Percentiles rank a stretch among this genome's conserved stretches.
Conservation (phyloP, 78 protist species). For the Dictyostelium brefeldianum region DNA sequence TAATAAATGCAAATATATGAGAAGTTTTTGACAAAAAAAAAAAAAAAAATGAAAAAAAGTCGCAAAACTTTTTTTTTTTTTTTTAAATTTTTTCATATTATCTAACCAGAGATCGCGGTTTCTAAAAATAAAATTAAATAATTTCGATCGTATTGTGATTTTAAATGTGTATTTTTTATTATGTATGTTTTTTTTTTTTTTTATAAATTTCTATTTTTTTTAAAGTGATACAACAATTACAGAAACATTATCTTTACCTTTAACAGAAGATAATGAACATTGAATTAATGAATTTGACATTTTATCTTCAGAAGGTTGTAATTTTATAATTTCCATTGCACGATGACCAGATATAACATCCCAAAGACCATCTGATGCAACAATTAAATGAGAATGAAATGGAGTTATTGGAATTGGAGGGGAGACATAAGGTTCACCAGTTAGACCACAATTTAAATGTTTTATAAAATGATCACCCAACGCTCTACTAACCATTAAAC, state of each 20-base stretch:
- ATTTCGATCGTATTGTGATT: too few species aligned
- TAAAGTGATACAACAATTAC: constrained; percentile 60
- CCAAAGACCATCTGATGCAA: constrained; percentile 88
- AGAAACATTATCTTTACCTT: constrained; percentile 79
- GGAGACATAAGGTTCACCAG: constrained; percentile 66
- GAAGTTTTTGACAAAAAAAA: too few species aligned
- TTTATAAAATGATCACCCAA: constrained; percentile 85
- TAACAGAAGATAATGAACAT: constrained; percentile 48
- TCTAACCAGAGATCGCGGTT: too few species aligned
- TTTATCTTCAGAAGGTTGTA: constrained; percentile 50
- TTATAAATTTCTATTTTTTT: constrained; percentile 1
- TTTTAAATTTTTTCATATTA: too few species aligned
- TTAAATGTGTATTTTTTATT: background rate
- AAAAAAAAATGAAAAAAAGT: too few species aligned
- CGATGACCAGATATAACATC: constrained; percentile 83
- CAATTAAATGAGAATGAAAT: constrained; percentile 75
- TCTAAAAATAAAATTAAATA: too few species aligned
- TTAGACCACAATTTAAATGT: constrained; percentile 72
- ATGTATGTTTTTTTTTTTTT: background rate
- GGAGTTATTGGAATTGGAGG: constrained; percentile 73
- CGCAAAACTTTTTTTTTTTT: too few species aligned
- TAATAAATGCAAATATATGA: too few species aligned
- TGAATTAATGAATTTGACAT: constrained; percentile 48
- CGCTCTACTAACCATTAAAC: constrained; percentile 84
- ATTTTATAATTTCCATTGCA: constrained; percentile 82